Percentiles rank a stretch among this genome's conserved stretches.
These are phyloP conservation scores for Psidium friedrichsthalianum DNA, from an alignment of 345 rosid genomes.

Conservation along the genomic window DNA sequence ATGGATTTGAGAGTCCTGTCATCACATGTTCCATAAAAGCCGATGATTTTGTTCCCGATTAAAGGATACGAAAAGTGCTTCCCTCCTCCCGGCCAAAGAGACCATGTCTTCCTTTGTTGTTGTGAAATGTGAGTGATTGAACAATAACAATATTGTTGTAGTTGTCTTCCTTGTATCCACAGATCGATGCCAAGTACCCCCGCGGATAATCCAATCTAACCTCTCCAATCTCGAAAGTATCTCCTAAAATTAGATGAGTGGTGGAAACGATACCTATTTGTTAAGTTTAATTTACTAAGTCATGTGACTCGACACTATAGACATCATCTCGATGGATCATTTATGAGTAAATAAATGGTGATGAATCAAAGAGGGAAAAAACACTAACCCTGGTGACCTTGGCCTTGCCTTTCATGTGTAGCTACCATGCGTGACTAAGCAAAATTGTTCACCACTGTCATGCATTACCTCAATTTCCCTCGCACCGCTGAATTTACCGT, in stretches of 20 bases:
- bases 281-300: accelerated
- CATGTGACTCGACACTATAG: accelerated
- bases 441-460: no score
- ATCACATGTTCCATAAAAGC: neutral
- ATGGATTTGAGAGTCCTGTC: neutral
- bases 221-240: neutral
- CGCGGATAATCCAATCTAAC: neutral
- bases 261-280: no score
- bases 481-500: neutral
- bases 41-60: neutral
- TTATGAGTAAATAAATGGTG: no score
- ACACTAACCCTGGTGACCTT: no score
- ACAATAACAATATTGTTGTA: no score
- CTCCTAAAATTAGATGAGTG: neutral
- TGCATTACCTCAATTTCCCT: accelerated
- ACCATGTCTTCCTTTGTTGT: neutral
- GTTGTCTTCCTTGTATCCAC: neutral
- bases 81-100: neutral
- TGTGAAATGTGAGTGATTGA: neutral
- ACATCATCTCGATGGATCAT: accelerated
- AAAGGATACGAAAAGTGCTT: neutral
- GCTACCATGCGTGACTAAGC: no score
- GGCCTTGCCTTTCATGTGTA: no score
- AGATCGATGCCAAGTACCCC: neutral
- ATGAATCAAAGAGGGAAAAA: no score